Base-by-base conservation (phyloP, 2,329 filamentous ascomycete species). In the Verticillium isaacii region DNA sequence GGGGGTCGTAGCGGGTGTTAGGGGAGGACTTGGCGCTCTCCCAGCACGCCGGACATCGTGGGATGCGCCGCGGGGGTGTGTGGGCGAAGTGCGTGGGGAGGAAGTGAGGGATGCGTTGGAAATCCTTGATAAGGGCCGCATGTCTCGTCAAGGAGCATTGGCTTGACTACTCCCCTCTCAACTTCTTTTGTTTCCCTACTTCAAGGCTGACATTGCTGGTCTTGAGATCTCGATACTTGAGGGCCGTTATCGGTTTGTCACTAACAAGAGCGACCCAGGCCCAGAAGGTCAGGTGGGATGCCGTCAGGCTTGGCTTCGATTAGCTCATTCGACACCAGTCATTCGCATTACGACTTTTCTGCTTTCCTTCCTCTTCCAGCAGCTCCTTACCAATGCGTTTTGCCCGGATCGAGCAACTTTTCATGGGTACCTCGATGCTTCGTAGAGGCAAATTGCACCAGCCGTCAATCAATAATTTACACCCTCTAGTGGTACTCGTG, bases 281-380 rank as follows among this genome's bases (percentile, higher is more conserved):
- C 15, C 12, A 23, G n/a, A n/a, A 29, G 57, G 57, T 58, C 57
- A 58, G 57, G 57, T 50, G 58, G 14, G 34, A 58, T 58, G 23
- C 19, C 57, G 41, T 58, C 57, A 58, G 37, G 17, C 57, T 58
- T 58, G 57, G 57, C 57, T 59, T 32, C 37, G 39, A 59, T 59
- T 59, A 59, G 39, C 32, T 59, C 58, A 59, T 58, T 39, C 23
- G 23, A 45, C 45, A 14, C 45, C 45, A 37, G 45, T 29, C 45
- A 52, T 52, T 50, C 45, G 9, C 19, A 12, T 23, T 9, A 14
- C 45, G 23, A 12, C 45, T 52, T 52, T 23, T 52, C 45, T 19
- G 11, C 5, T 25, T 52, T 52, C 45, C 45, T 52, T 41, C 37
- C 37, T 23, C 45, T 52, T 52, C 45, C 45, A 52, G n/a, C 45